These are phyloP conservation scores for Volvox carteri DNA, from an alignment of 163 green algal genomes.

Conservation along the genomic window DNA sequence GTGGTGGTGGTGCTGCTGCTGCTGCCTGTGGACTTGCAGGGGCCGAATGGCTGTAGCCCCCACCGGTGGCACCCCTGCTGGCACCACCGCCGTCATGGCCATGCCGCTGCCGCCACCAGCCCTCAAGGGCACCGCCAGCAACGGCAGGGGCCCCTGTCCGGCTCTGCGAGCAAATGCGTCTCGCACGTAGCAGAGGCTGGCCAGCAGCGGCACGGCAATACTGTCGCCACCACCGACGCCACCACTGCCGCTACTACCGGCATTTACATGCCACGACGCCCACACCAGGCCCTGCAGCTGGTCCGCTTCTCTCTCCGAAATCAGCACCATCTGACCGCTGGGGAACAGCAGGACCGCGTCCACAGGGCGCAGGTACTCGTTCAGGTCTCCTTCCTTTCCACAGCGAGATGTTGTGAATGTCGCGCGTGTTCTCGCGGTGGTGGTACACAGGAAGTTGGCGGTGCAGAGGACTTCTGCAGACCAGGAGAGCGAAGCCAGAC, in stretches of 20 bases:
- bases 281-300: conserved; percentile 53
- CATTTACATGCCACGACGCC: not conserved
- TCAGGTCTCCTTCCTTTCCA: too few species aligned
- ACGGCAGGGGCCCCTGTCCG: not conserved
- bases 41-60: not conserved
- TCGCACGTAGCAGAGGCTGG: conserved; percentile 52
- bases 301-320: conserved; percentile 73
- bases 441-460: conserved; percentile 59
- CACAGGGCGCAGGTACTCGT: conserved; percentile 65
- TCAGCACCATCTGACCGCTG: conserved; percentile 60
- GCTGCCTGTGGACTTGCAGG: not conserved
- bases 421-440: too few species aligned
- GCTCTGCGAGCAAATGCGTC: not conserved
- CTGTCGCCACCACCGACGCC: not conserved
- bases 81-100: not conserved
- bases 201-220: conserved; percentile 47
- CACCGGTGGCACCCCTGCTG: not conserved
- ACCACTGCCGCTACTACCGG: not conserved
- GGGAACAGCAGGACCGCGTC: conserved; percentile 61
- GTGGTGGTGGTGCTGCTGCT: too few species aligned
- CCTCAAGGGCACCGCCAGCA: not conserved
- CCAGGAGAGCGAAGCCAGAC: conserved; percentile 47
- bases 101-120: not conserved
- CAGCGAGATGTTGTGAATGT: too few species aligned
- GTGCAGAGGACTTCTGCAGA: conserved; percentile 48